Conservation (phyloP, 1,284 basidiomycete species). For the Ustilago tritici region DNA sequence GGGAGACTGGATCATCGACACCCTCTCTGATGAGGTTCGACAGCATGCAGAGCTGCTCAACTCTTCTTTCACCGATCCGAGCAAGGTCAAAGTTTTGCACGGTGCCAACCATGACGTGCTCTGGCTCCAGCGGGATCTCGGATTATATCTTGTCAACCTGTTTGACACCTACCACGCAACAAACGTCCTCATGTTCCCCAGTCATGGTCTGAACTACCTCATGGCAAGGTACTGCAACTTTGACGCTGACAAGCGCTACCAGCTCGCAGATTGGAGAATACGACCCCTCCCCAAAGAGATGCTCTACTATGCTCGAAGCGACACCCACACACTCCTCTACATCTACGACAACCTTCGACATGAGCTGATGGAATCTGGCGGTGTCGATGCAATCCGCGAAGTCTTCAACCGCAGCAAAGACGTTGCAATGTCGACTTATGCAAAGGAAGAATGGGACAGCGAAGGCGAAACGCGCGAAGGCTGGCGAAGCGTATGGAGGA, state of each 20-base stretch:
- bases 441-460: slow-evolving; percentile 67
- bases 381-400: slow-evolving; percentile 70
- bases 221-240: slow-evolving; percentile 92
- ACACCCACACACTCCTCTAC: slow-evolving; percentile 93
- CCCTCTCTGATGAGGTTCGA: slow-evolving; percentile 77
- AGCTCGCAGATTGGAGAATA: slow-evolving; percentile 96
- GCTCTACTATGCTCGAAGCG: slow-evolving; percentile 90
- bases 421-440: slow-evolving; percentile 62
- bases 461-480: slow-evolving; percentile 61
- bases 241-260: slow-evolving; percentile 93
- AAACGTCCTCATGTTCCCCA: slow-evolving; percentile 78
- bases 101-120: slow-evolving; percentile 93
- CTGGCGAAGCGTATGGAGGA: slow-evolving; percentile 63
- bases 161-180: slow-evolving; percentile 98
- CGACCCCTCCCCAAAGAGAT: slow-evolving; percentile 87
- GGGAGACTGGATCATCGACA: slow-evolving; percentile 88
- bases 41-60: slow-evolving; percentile 78
- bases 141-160: slow-evolving; percentile 89
- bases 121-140: slow-evolving; percentile 97
- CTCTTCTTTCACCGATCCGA: slow-evolving; percentile 82
- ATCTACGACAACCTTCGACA: slow-evolving; percentile 93
- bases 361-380: slow-evolving; percentile 75
- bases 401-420: slow-evolving; percentile 62
- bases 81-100: slow-evolving; percentile 84
- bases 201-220: slow-evolving; percentile 84